Conservation (phyloP, 2,329 filamentous ascomycete genomes). For the Fusarium newnesense region DNA sequence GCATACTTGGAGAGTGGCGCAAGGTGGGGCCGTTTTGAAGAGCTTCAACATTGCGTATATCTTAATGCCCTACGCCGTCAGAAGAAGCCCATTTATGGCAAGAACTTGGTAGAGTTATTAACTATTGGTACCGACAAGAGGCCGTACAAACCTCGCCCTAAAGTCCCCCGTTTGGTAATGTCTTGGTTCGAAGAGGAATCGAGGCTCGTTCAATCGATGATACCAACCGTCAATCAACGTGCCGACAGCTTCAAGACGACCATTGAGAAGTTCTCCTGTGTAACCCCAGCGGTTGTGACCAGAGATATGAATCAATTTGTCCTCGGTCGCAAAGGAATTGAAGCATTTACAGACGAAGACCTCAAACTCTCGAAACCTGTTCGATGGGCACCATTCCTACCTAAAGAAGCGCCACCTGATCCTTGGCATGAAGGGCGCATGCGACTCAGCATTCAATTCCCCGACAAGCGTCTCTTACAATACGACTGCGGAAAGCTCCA, state of each 20-base stretch:
- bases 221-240: conserved; percentile 79
- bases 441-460: conserved; percentile 93
- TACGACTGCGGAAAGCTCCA: conserved; percentile 99
- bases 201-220: conserved; percentile 69
- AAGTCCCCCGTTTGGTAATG: conserved; percentile 70
- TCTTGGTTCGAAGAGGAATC: conserved; percentile 82
- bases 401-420: conserved; percentile 70
- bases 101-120: conserved; percentile 78
- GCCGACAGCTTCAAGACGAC: conserved; percentile 77
- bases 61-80: conserved; percentile 84
- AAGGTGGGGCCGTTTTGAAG: conserved; percentile 76
- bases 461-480: conserved; percentile 93
- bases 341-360: conserved; percentile 66
- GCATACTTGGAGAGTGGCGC: conserved; percentile 77
- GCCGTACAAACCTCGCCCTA: conserved; percentile 69
- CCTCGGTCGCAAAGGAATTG: conserved; percentile 69
- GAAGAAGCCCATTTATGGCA: conserved; percentile 83
- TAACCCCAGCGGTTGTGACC: conserved; percentile 89
- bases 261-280: conserved; percentile 89
- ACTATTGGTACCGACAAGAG: conserved; percentile 70
- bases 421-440: conserved; percentile 95
- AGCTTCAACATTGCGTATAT: conserved; percentile 83
- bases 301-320: conserved; percentile 77
- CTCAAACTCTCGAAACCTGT: conserved; percentile 67
- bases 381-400: conserved; percentile 66